Base-by-base conservation (phyloP, 441 rosid species). In the Hura crepitans region DNA sequence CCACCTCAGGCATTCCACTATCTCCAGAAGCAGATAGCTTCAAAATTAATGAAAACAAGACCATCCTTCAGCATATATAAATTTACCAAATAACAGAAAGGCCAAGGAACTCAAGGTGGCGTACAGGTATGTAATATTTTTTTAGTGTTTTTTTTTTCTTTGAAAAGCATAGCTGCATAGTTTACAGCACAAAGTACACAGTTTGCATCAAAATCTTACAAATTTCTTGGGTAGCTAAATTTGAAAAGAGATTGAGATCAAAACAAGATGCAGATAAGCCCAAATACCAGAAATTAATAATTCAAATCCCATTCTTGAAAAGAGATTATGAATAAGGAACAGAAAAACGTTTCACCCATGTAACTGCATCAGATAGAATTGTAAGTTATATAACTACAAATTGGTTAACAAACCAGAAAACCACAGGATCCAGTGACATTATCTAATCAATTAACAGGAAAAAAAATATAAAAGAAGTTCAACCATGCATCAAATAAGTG, bases 21-120 rank as follows among this genome's bases (percentile, higher is more conserved):
- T 94, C 98, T 62, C 98, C 96, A 18, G 98, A 94, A 80, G 98
- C 93, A 56, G 97, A 91, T 79, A 94, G 79, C 98, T 93, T 74
- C 43, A 71, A 11, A 50, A 56, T 47, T 56, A 65, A 77, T 67
- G 61, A 30, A 35, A 31, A 43, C 45, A 78, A 61, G 54, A 43
- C 25, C 49, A 45, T 22, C 68, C 74, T 72, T 57, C 58, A 58
- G 65, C 23, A 70, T n/a, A 28, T 1, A 62, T 11, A 4, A 23
- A 31, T 25, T 28, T 17, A 46, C 5, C 18, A 42, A 33, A 37
- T 14, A 39, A 39, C 14, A 63, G 5, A 35, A n/a, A 46, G 15
- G 23, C 22, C 47, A 30, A 47, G 27, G 25, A 60, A 11, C 59
- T 70, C 25, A 37, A 47, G 17, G 50, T 12, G 28, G 74, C 25